Base-by-base conservation (phyloP, 2,329 filamentous ascomycete genomes). In the Lasiodiplodia gonubiensis region DNA sequence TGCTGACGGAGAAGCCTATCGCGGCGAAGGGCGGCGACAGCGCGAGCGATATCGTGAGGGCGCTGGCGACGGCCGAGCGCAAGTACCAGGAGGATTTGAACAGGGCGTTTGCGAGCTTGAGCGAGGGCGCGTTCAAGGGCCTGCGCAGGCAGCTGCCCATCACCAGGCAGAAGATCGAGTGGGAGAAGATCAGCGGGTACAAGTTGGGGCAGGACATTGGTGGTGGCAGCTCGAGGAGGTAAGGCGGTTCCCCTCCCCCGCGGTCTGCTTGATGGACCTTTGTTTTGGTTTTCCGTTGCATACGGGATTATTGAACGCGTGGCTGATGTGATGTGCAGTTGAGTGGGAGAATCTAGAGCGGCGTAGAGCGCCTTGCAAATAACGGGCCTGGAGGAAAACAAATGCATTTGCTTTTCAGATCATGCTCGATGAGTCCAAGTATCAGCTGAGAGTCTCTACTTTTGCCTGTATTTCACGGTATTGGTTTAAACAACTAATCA, bases 151-250 rank as follows among this genome's bases (percentile, higher is more conserved):
- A 98, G 82, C 83, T 99, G 77, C 95, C 95, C 0, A 93, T 99
- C 69, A 99, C 95, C 70, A 89, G 95, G 76, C 95, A 99, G 84
- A 97, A 97, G 86, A 94, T 99, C 73, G 95, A 99, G 82, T 99
- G 95, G 95, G 94, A 99, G 80, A 97, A 97, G 85, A 92, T 99
- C 72, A 91, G 92, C 54, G 93, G 93, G 72, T 99, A 99, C 83
- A 86, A 69, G 68, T 53, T 84, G 59, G 82, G 83, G 6, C 83
- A 85, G 73, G 83, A 85, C 70, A 84, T 85, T 70, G 83, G 83
- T 35, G 83, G 83, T 69, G 83, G 82, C 12, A 74, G 81, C 57
- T 61, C 57, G 25, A 61, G 57, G 59, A 37, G 59, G 59, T 63
- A 37, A 63, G 57, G 25, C 18, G 14, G 30, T 33, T 33, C 30